phyloP scores from a whole-genome alignment of 2,329 filamentous ascomycete genomes.

The Zasmidium citrigriseum region DNA sequence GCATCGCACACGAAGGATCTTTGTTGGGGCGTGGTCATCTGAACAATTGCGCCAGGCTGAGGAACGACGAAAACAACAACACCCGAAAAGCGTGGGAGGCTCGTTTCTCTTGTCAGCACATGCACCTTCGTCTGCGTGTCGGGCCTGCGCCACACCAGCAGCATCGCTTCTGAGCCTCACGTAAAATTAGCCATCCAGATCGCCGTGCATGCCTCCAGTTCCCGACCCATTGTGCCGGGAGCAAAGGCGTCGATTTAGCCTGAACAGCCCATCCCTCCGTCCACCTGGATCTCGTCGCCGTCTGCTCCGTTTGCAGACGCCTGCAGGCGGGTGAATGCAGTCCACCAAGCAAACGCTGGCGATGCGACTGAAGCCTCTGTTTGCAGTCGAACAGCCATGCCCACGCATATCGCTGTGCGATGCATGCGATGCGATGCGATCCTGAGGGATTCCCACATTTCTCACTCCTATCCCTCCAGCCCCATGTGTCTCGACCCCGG shows the following conservation, averaged over 20 bases:
- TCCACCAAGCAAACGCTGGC: constrained; percentile 9
- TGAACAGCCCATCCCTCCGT: not conserved
- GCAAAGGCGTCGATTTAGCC: constrained; percentile 6
- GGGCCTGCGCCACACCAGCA: constrained; percentile 1
- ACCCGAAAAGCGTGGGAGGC: not conserved
- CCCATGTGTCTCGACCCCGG: not conserved
- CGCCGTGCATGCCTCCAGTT: not conserved
- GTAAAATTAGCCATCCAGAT: constrained; percentile 3
- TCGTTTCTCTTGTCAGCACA: not conserved
- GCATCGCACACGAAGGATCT: not conserved
- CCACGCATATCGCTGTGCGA: too few relatives aligned
- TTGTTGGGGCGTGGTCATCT: not conserved
- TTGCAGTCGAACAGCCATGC: not conserved
- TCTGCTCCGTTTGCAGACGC: not conserved
- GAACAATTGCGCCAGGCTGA: not conserved
- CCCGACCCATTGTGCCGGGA: constrained; percentile 6
- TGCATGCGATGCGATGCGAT: not conserved
- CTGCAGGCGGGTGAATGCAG: constrained; percentile 7
- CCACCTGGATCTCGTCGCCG: not conserved
- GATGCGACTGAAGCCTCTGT: not conserved
- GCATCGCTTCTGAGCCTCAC: not conserved
- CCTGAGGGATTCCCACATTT: not conserved
- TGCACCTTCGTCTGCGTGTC: not conserved
- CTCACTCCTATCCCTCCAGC: too few relatives aligned
- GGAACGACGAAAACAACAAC: not conserved